Evolutionary conservation across 768 basidiomycete species (phyloP), one percentile per base, ranked within the genome.

Genomic region (Lyophyllum atratum): DNA sequence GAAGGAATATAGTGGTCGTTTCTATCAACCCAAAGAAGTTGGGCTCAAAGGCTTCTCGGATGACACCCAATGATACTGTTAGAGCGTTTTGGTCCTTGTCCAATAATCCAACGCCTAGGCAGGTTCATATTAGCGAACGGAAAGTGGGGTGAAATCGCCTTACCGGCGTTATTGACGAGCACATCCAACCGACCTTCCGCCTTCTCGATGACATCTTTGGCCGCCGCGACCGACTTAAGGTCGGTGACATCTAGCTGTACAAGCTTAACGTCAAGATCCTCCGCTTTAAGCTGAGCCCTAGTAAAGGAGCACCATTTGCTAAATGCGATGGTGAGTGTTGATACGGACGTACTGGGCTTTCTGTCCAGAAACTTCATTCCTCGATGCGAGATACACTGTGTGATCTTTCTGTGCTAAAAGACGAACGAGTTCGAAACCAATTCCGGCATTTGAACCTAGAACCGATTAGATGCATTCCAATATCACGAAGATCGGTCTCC

Each of bases 151-250:
- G n/a, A 10, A 7, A 47, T 21, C 37, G 22, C 40, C 66, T 55
- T 65, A 65, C 76, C 79, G 24, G 77, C 79, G 49, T 79, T 80
- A 65, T 80, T 80, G 39, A 81, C 75, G 31, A 81, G 70, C 4
- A 78, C 74, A 61, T 81, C 76, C 37, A 81, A 68, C 12, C 66
- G 70, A 0, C 79, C 79, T 55, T 78, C 76, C 1, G 62, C 69
- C 11, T 70, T 67, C 53, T 76, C 71, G 43, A 81, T 75, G 19
- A 54, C 58, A 1, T 71, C 66, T 43, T 68, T 72, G 0, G 79
- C 76, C 14, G 72, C 67, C 12, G 64, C 51, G 34, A 79, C 69
- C 5, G 75, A 71, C 0, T 66, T 59, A 24, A 65, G 19, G 31
- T 76, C 68, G 4, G 73, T 76, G 26, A 80, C 68, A 57, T 81